Conservation (phyloP, 371 early-diverging fungal species). For the Mucor velutinosus region DNA sequence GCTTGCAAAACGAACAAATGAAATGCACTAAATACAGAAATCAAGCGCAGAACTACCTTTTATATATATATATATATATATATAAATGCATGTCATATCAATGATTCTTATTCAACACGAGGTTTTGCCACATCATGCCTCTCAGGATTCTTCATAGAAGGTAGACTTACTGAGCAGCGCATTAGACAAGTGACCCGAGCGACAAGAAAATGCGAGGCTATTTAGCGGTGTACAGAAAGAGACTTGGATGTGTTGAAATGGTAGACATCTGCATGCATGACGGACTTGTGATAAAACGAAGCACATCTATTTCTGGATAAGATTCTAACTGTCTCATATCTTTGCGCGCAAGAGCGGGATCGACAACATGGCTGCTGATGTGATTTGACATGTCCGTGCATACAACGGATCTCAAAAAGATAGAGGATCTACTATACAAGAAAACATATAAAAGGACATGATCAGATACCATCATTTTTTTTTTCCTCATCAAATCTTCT, state of each 20-base stretch:
- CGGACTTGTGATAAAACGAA: not conserved
- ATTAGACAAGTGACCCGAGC: not conserved
- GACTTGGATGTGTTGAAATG: not conserved
- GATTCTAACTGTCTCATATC: not conserved
- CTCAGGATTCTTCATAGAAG: not conserved
- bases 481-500: not conserved
- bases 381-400: not conserved
- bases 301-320: not conserved
- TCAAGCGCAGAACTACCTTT: not conserved
- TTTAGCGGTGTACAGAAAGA: not conserved
- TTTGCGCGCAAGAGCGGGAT: not conserved
- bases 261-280: not conserved
- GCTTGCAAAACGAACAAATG: not conserved
- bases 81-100: not conserved
- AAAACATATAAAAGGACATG: not conserved
- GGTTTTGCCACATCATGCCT: not conserved
- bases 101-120: not conserved
- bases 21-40: not conserved
- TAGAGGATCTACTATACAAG: not conserved
- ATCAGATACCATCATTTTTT: not conserved
- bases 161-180: not conserved
- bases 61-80: no score
- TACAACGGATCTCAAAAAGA: not conserved
- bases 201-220: not conserved
- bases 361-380: not conserved